Conservation (phyloP, 768 basidiomycete species). For the Lenzites betulinus region DNA sequence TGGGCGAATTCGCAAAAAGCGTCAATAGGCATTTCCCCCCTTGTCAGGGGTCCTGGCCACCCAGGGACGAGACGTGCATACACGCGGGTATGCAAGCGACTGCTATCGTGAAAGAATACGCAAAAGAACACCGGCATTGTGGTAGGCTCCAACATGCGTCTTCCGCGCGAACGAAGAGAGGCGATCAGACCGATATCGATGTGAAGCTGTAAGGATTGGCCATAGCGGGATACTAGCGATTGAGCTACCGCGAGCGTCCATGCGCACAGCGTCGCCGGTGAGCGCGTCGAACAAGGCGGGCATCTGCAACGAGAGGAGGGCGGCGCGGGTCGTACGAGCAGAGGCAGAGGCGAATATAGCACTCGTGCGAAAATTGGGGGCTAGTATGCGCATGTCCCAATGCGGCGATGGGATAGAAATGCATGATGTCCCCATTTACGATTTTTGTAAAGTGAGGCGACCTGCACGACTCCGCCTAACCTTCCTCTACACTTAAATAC, state of each 20-base stretch:
- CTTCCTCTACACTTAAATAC: slow-evolving; percentile 25
- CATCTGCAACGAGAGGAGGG: background rate
- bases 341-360: background rate
- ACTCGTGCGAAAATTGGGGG: slow-evolving; percentile 25
- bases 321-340: slow-evolving; percentile 15
- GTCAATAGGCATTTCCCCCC: too few relatives aligned
- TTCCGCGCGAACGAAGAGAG: slow-evolving; percentile 5
- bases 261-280: too few relatives aligned
- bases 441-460: slow-evolving; percentile 33
- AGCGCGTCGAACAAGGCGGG: background rate
- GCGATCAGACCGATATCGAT: slow-evolving; percentile 14
- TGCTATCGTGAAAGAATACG: slow-evolving; percentile 2
- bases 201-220: too few relatives aligned
- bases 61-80: background rate
- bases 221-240: too few relatives aligned
- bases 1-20: too few relatives aligned
- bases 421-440: slow-evolving; percentile 26
- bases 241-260: too few relatives aligned
- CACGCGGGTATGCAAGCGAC: background rate
- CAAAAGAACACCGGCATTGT: background rate
- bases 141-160: slow-evolving; percentile 1
- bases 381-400: slow-evolving; percentile 8
- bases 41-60: too few relatives aligned
- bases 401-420: slow-evolving; percentile 7
- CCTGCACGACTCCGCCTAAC: slow-evolving; percentile 20